Base-by-base conservation (phyloP, 2,329 filamentous ascomycete genomes). In the Zasmidium angulare region DNA sequence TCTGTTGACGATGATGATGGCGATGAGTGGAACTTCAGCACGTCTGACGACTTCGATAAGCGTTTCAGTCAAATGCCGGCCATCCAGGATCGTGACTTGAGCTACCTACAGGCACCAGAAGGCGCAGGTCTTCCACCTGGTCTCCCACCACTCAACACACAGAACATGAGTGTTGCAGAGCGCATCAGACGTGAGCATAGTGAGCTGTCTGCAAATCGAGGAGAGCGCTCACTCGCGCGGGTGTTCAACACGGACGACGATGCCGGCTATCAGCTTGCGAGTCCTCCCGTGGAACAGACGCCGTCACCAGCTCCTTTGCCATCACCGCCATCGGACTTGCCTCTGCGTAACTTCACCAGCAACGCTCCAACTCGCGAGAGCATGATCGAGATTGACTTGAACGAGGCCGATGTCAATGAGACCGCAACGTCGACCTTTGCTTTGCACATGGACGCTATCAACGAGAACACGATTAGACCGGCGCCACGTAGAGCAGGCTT, bases 1-100 rank as follows among this genome's bases (percentile, higher is more conserved):
- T 11, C 26, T 29, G 74, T 77, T 23, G 76, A 77, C 26, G 75
- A 80, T 2, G 69, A 75, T 6, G 70, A 77, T 0, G 76, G 58
- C 17, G 10, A 55, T 14, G 81, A 84, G 46, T 88, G 85, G 85
- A 86, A 85, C 58, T 88, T 88, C 68, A 87, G 84, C 65, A 86
- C 84, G 3, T 86, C 84, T 1, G 83, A 84, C 63, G 81, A 83
- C 14, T 87, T 87, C 63, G 82, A 87, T 62, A 68, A 66, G 26
- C 65, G 73, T 2, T 69, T 70, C 58, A 75, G 73, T 58, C 69
- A 69, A 48, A 68, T 74, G 66, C 58, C 70, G 2, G 56, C 26
- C 17, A 20, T 57, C 9, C 53, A 66, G 20, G 64, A 66, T 47
- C 60, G 66, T 43, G 62, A 62, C n/a, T 66, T 64, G 7, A 57